Percentiles rank a stretch among this genome's conserved stretches.
Evolutionary conservation across 768 basidiomycete species (phyloP).

Genomic region (Trametes maxima): DNA sequence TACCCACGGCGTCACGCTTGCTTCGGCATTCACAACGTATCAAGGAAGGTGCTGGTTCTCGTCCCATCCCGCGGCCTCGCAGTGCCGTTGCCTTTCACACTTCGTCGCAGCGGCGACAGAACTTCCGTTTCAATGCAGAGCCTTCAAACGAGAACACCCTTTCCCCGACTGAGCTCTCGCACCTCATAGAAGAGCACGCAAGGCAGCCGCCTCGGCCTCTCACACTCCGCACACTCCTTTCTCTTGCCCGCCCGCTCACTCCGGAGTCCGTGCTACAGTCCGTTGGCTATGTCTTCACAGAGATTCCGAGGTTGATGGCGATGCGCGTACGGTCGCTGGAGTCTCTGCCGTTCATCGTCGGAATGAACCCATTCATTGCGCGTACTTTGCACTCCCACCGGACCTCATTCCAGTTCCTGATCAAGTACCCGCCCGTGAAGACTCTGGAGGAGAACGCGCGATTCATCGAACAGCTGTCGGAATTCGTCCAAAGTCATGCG

Average conservation of each 20-base stretch:
- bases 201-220: constrained; percentile 67
- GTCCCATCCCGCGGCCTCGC: neutral
- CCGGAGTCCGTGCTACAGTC: constrained; percentile 71
- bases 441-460: constrained; percentile 68
- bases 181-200: constrained; percentile 64
- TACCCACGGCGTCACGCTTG: too few relatives aligned
- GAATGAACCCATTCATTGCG: constrained; percentile 85
- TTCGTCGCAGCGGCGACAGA: neutral
- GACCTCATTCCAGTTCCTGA: constrained; percentile 69
- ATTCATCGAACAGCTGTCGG: constrained; percentile 69
- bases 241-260: constrained; percentile 75
- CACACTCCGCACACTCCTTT: constrained; percentile 71
- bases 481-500: constrained; percentile 73
- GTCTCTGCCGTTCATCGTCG: constrained; percentile 82
- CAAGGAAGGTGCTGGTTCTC: neutral
- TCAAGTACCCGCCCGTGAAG: constrained; percentile 64
- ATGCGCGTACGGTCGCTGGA: constrained; percentile 75
- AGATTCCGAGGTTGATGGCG: constrained; percentile 78
- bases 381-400: constrained; percentile 68
- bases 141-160: constrained; percentile 34
- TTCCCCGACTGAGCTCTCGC: constrained; percentile 52
- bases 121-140: constrained; percentile 9
- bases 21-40: too few relatives aligned
- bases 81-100: neutral
- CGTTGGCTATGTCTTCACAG: constrained; percentile 71